Base-by-base conservation (phyloP, 2,329 filamentous ascomycete species). In the Fragosphaeria purpurea region DNA sequence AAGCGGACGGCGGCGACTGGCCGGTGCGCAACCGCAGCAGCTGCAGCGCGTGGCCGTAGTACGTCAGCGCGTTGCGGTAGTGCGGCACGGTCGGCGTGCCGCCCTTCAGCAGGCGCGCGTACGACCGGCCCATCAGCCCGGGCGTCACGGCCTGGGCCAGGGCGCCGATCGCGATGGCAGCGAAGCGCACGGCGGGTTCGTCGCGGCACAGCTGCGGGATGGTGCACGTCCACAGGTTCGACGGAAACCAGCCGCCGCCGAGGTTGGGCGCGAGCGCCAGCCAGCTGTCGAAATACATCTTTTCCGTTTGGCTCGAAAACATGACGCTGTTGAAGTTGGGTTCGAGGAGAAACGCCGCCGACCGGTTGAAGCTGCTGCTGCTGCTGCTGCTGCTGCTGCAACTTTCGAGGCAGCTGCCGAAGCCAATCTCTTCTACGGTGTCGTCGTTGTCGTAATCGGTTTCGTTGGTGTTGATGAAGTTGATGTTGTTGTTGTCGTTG, bases 131-230 rank as follows among this genome's bases (percentile, higher is more conserved):
- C 32, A 53, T 34, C 35, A 50, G 35, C 2, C 41, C 52, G 1
- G 50, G 53, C n/a, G 53, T 46, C 54, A 54, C 48, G 40, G 55
- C 55, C 45, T 54, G 42, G n/a, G 53, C 47, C 56, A 65, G 61
- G 22, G 63, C 63, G 22, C 67, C 67, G 10, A 69, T 60, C 7
- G 67, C 68, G 35, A 68, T 59, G 50, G 63, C 64, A 13, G 68
- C 67, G 44, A 64, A 65, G 7, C 62, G 61, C 9, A 71, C 60
- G 3, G 66, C 63, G 7, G 60, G 55, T 44, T 66, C 63, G 31
- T 62, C 56, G 10, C 55, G 61, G 12, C 64, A 56, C 10, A 71
- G 59, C 12, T 62, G 61, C 3, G 66, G 67, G 6, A 69, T 63
- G 1, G 59, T 61, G 6, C 60, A 56, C 10, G 56, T 62, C 65